Base-by-base conservation (phyloP, 257 asterid genomes). In the Nicotiana tabacum region DNA sequence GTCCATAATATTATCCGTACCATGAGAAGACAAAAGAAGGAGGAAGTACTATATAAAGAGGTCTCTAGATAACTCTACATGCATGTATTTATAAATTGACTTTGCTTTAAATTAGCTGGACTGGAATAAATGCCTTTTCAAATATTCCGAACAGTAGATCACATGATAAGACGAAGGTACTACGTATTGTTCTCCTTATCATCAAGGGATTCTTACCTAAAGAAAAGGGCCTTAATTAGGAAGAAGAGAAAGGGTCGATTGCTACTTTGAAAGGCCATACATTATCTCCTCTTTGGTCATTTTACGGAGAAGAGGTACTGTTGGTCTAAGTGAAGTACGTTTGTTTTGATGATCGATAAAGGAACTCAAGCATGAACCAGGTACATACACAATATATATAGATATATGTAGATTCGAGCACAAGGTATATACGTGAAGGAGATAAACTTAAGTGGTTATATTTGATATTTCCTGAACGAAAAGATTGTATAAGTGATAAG, bases 81-180 rank as follows among this genome's bases (percentile, higher is more conserved):
- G 12, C 60, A 72, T 6, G 0, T 6, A 13, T 57, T 21, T 39
- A 37, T 11, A 43, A 0, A 21, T 24, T 74, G 79, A 74, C 62
- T 24, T 74, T 74, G 24, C 79, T 74, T 70, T 46, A 74, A 21
- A n/a, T 13, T 74, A 46, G 61, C 39, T 74, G 79, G 18, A 72
- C 24, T 60, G 61, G 79, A 74, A 74, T 48, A 74, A 13, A 48
- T 74, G 15, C 62, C 9, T 24, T 6, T 5, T 74, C 79, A 72
- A 72, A 46, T 72, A 46, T 72, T 72, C 79, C 79, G 6, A 72
- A 74, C 15, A 48, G 29, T 74, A 39, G 39, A 70, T 69, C 77
- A 39, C 77, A 39, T 43, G 58, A 70, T 37, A 17, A 35, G 5
- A 30, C 39, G 27, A 68, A 17, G 18, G 37, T 21, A 9, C 46